Conservation (phyloP, 2,329 filamentous ascomycete species). For the Fusarium sp. region DNA sequence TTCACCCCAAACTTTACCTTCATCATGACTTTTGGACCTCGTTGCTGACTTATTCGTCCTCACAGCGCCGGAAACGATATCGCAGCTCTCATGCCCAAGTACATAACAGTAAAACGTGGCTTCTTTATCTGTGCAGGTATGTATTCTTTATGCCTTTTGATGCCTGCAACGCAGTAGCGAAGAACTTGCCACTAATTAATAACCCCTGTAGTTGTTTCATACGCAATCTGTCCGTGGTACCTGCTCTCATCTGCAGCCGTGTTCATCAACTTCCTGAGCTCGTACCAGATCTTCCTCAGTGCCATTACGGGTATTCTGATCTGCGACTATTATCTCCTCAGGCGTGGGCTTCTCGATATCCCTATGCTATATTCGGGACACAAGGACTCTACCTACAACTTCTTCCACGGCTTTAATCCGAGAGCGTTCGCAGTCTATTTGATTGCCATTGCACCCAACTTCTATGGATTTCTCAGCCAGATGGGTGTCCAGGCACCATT, state of each 20-base stretch:
- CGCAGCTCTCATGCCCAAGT: conserved; percentile 22
- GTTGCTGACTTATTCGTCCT: neutral
- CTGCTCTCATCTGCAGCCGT: conserved; percentile 8
- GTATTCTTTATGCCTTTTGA: fast-evolving
- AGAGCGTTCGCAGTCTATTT: conserved; percentile 5
- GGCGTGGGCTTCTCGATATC: conserved; percentile 6
- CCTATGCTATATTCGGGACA: conserved; percentile 9
- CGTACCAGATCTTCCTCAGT: conserved; percentile 23
- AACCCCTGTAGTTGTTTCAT: neutral
- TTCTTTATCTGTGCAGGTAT: conserved; percentile 25
- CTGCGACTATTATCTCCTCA: conserved; percentile 18
- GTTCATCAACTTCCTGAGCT: conserved; percentile 27
- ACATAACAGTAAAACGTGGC: conserved; percentile 16
- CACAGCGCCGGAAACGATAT: conserved; percentile 14
- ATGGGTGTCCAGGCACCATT: conserved; percentile 8
- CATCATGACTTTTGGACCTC: fast-evolving
- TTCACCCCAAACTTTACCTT: fast-evolving
- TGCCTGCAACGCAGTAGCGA: fast-evolving
- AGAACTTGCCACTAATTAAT: fast-evolving
- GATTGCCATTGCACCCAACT: conserved; percentile 15
- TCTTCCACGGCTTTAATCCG: conserved; percentile 9
- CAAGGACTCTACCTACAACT: conserved; percentile 4
- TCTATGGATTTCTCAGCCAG: conserved; percentile 17
- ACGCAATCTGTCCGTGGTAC: conserved; percentile 18
- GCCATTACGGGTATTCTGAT: conserved; percentile 15